Evolutionary conservation across 441 rosid genomes (phyloP), one percentile per base, ranked within the genome.

Genomic region (Adansonia madagascariensis): DNA sequence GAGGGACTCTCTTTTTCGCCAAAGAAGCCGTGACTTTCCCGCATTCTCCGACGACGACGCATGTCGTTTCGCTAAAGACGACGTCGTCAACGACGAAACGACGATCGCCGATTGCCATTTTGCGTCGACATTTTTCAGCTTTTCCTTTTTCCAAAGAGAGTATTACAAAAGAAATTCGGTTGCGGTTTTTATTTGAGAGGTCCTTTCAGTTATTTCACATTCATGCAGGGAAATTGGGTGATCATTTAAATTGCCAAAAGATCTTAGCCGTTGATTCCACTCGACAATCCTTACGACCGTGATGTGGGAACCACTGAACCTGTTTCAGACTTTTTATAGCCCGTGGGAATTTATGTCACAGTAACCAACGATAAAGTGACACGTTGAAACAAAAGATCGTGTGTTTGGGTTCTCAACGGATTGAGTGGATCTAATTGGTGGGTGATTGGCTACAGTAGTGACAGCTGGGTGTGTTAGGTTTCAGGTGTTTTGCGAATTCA

Each of bases 1-100:
- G 93, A 35, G 99, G 97, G n/a, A 92, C 91, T 71, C 98, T 87
- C 80, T 90, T 94, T 86, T 89, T 94, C 50, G 92, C 82, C 85
- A 82, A 72, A 80, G 79, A 27, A 84, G 76, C 77, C 57, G 75
- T 24, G 39, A 74, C 69, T 79, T 87, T 61, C 84, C 82, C 24
- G 71, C 60, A 75, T 80, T 84, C 72, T 86, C 89, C 74, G 87
- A 78, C 52, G 91, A 85, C 27, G 86, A 74, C 0, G 86, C 89
- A 1, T 85, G 91, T 53, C 97, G 85, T 75, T 93, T 95, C 0
- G 98, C 97, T 11, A 90, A 77, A 31, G 97, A 91, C 17, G 99
- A 93, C 70, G 90, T 86, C 12, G 94, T 91, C 1, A 93, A 89
- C 2, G 97, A 91, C 8, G 96, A 84, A 95, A 92, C 14, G 99